phyloP scores from a whole-genome alignment of 768 basidiomycete genomes.

The Dioszegia hungarica region DNA sequence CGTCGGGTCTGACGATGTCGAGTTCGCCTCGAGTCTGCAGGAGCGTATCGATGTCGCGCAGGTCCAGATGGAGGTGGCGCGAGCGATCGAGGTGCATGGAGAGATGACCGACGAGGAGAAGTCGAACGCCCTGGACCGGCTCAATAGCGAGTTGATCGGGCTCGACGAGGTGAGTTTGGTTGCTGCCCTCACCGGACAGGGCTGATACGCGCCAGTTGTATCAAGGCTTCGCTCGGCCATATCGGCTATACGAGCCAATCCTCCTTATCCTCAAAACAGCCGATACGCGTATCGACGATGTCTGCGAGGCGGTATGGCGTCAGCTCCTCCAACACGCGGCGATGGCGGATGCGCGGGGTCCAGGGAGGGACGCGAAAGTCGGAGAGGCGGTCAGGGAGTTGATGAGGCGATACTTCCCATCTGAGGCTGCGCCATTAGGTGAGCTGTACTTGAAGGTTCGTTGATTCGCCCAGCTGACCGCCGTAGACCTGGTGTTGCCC shows the following conservation, averaged over 20 bases:
- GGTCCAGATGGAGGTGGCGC: constrained; percentile 88
- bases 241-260: constrained; percentile 75
- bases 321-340: constrained; percentile 61
- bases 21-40: constrained; percentile 89
- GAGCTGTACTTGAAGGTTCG: neutral
- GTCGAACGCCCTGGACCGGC: constrained; percentile 30
- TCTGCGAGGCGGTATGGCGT: constrained; percentile 83
- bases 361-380: neutral
- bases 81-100: constrained; percentile 52
- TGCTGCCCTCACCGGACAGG: neutral
- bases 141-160: constrained; percentile 56
- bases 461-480: neutral
- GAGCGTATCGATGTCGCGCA: constrained; percentile 96
- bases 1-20: constrained; percentile 76
- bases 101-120: constrained; percentile 44
- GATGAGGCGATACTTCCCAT: constrained; percentile 82
- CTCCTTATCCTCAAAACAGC: constrained; percentile 89
- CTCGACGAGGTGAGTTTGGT: constrained; percentile 67
- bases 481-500: constrained; percentile 66
- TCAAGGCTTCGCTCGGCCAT: constrained; percentile 78
- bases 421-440: constrained; percentile 50
- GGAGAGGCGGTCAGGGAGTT: constrained; percentile 52
- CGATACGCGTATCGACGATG: constrained; percentile 77
- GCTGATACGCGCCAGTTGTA: constrained; percentile 60
- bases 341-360: neutral